Evolutionary conservation across 2,329 filamentous ascomycete genomes (phyloP), one percentile per base, ranked within the genome.

Genomic region (Septoria linicola): DNA sequence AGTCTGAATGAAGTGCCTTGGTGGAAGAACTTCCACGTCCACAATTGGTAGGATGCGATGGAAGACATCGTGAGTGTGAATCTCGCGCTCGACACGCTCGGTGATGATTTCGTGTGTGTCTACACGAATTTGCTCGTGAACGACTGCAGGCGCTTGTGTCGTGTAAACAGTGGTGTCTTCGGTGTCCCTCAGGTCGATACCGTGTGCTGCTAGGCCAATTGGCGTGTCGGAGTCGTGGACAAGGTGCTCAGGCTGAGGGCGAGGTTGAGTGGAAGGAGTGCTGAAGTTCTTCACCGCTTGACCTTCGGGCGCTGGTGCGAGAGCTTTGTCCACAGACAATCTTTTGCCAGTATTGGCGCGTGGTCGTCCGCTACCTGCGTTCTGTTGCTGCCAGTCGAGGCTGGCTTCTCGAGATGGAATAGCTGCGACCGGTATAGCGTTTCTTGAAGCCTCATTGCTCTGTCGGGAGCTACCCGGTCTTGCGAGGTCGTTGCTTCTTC

Each of bases 21-120:
- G 67, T 1, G 79, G 77, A 1, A 80, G 68, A 8, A 80, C 70
- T 59, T 81, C 74, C 10, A 76, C 73, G 45, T 81, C 75, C 21
- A 76, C 69, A 17, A 81, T 70, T 2, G 79, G 79, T n/a, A 77
- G 73, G 20, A 78, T 68, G 20, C 75, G 73, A 53, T 80, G 77
- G 57, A 73, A 75, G 30, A 77, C 64, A 54, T 80, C 73, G 61
- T 81, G 72, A 27, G 74, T 75, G 65, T 81, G 79, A 27, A 79
- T 78, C 53, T 81, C 78, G 31, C 77, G 74, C 5, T 72, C 74
- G 43, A 80, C 74, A 17, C 61, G 58, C 58, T 79, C 72, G 56
- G 78, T 68, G 13, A 71, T 61, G 37, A 80, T 68, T 41, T 79
- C 68, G 52, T 77, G 76, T 8, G 70, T 61, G 11, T 71, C 62